Percentiles rank a stretch among this genome's conserved stretches.
phyloP scores from a whole-genome alignment of 2,329 filamentous ascomycete species.

The Xylogone sp. region DNA sequence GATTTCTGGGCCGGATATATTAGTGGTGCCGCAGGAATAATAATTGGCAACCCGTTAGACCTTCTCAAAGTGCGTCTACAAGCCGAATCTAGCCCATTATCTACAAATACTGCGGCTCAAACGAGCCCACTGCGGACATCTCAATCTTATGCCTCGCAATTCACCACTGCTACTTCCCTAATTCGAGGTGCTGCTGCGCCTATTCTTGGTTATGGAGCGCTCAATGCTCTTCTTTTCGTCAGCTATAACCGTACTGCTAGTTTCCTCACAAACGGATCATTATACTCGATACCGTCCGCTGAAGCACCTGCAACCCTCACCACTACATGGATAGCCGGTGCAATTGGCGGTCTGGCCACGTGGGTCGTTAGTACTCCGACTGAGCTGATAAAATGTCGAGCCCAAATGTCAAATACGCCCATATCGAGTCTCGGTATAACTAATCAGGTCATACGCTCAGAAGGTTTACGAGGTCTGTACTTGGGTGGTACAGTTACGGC shows the following conservation, averaged over 20 bases:
- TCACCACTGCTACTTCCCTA: conserved; percentile 35
- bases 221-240: conserved; percentile 87
- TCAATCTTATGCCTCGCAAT: conserved; percentile 27
- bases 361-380: conserved; percentile 86
- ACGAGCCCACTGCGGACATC: conserved; percentile 9
- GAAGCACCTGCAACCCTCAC: conserved; percentile 46
- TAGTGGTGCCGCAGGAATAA: conserved; percentile 79
- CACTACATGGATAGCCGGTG: conserved; percentile 76
- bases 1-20: conserved; percentile 95
- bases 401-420: conserved; percentile 55
- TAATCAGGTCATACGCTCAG: conserved; percentile 53
- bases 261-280: conserved; percentile 43
- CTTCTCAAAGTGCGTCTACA: conserved; percentile 79
- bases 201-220: conserved; percentile 81
- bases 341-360: conserved; percentile 75
- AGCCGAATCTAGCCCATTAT: conserved; percentile 42
- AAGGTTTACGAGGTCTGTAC: conserved; percentile 70
- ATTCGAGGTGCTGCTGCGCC: conserved; percentile 75
- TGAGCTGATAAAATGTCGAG: conserved; percentile 85
- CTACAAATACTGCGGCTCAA: conserved; percentile 11
- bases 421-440: conserved; percentile 51
- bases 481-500: conserved; percentile 78
- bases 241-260: conserved; percentile 83
- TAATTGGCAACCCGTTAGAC: conserved; percentile 85
- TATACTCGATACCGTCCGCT: conserved; percentile 9